Base-by-base conservation (phyloP, 2,329 filamentous ascomycete species). In the Massarina eburnea region DNA sequence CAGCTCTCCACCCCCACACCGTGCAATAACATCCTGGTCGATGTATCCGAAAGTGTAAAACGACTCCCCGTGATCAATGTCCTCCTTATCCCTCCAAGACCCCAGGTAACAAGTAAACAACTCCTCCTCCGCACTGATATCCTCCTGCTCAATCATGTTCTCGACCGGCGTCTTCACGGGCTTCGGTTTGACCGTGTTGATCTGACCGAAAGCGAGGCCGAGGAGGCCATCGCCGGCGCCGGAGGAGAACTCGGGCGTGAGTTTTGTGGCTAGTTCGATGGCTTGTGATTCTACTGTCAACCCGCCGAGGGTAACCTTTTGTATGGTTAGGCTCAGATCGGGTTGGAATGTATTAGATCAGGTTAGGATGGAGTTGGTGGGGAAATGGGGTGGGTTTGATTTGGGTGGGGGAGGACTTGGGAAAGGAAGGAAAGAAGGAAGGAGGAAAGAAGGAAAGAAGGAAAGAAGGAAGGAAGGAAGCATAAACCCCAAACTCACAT, bases 11-110 rank as follows among this genome's bases (percentile, higher is more conserved):
- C 77, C 78, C n/a, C n/a, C n/a, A 1, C 78, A 77, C 3, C 74
- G 72, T 43, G 72, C 75, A 38, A 87, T 74, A 0, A 80, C 76
- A n/a, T 79, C 76, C 52, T 84, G 62, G 58, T 89, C 85, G 59
- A 89, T 85, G 66, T 76, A 86, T 17, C 86, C 86, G 53, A 89
- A 89, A 1, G 86, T 89, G 71, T 86, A 89, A 72, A 88, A 89
- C 0, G 67, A 82, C 48, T 76, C 67, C 32, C 76, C 75, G 26
- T 71, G 61, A 43, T 76, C 68, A 3, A 58, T 61, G 45, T 73
- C 62, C 46, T 73, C 57, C 29, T 63, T 58, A 57, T 84, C 80
- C 36, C 77, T 72, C 68, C 76, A 73, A 55, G 78, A 76, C 52
- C 82, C 82, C 36, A 88, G 75, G 45, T 82, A 82, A 17, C 77